Evolutionary conservation across 2,329 filamentous ascomycete genomes (phyloP).

Genomic region (Stemphylium beticola): DNA sequence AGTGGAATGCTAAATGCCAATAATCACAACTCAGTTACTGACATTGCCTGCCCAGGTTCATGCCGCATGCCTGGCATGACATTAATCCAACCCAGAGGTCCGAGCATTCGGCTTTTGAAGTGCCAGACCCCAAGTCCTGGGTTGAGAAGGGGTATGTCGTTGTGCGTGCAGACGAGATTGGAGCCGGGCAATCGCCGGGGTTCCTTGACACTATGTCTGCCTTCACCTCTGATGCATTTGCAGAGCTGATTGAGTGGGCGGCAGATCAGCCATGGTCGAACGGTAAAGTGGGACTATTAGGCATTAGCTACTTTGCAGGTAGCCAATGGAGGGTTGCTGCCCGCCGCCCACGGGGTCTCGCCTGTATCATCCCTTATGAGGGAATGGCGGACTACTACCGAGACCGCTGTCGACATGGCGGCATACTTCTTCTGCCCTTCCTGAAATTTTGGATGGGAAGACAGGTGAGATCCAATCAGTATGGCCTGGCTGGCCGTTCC

Average conservation of each 20-base stretch:
- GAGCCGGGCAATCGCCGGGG: not conserved
- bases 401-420: not conserved
- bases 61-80: not conserved
- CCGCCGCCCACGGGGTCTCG: constrained; percentile 55
- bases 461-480: no score
- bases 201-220: not conserved
- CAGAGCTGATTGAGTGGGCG: constrained; percentile 52
- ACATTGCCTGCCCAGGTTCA: no score
- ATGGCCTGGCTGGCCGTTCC: not conserved
- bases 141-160: not conserved
- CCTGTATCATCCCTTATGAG: constrained; percentile 12
- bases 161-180: not conserved
- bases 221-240: not conserved
- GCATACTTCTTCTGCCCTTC: not conserved
- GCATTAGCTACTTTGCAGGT: constrained; percentile 57
- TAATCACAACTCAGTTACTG: no score
- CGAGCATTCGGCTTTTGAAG: not conserved
- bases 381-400: not conserved
- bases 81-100: not conserved
- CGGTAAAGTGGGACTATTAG: constrained; percentile 55
- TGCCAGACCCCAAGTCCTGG: not conserved
- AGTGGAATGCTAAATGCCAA: no score
- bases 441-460: no score
- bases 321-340: constrained; percentile 61
- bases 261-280: constrained; percentile 54